Evolutionary conservation across 805 yeast genomes (phyloP).

Genomic region (Nakazawaea wickerhamii): DNA sequence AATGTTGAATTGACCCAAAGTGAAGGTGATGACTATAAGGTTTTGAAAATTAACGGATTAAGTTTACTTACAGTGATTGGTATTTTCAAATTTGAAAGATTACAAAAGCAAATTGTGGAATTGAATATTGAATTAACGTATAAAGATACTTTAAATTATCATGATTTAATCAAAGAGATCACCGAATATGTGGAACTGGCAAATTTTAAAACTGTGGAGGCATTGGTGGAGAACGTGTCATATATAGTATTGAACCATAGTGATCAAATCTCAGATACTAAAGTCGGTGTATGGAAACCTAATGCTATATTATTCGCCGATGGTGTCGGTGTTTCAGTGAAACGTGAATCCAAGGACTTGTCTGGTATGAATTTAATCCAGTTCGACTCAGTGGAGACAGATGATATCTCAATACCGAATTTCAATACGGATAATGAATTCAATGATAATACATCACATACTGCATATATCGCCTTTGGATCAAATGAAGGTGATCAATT

Average conservation of each 20-base stretch:
- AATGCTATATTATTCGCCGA: constrained; percentile 83
- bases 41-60: constrained; percentile 39
- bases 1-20: constrained; percentile 26
- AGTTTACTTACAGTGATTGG: constrained; percentile 78
- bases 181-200: constrained; percentile 65
- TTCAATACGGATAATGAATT: constrained; percentile 18
- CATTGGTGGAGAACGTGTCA: constrained; percentile 71
- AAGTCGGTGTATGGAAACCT: constrained; percentile 76
- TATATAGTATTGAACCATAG: constrained; percentile 20
- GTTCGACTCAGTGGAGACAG: constrained; percentile 17
- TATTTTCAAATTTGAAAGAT: constrained; percentile 85
- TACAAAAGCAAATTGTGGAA: constrained; percentile 70
- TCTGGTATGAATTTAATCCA: constrained; percentile 17
- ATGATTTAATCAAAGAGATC: constrained; percentile 41
- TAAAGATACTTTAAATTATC: constrained; percentile 25
- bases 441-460: constrained; percentile 28
- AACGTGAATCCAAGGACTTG: constrained; percentile 41
- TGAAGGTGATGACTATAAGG: neutral
- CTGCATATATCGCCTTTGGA: constrained; percentile 82
- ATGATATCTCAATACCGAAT: constrained; percentile 23
- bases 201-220: constrained; percentile 89
- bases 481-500: constrained; percentile 76
- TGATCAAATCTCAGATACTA: constrained; percentile 17
- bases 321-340: constrained; percentile 83
- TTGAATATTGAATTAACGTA: constrained; percentile 46